Base-by-base conservation (phyloP, 306 rosid genomes). In the Corylus heterophylla region DNA sequence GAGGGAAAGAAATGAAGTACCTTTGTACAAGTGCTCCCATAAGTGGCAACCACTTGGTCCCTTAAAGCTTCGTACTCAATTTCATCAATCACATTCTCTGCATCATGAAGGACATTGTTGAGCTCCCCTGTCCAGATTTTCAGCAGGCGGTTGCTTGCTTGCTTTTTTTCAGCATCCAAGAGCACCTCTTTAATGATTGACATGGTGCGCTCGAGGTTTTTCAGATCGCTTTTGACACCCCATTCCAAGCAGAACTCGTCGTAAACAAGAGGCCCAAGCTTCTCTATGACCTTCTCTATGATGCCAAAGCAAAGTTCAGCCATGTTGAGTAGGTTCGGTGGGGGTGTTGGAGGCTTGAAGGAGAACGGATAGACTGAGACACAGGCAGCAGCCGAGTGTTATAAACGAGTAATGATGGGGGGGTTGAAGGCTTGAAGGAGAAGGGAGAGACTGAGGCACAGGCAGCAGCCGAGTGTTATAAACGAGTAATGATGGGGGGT, bases 91-190 rank as follows among this genome's bases (percentile, higher is more conserved):
- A 78, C 22, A 25, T 73, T 48, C 55, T 85, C 84, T 0, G 83
- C 86, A 22, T 73, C 79, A 2, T 73, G 44, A 54, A 85, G 51
- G 2, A 62, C 73, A 2, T 13, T 16, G 16, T 48, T 35, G 12
- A 88, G 76, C 56, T 20, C 47, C 29, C 29, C 10, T 54, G 85
- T 79, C 84, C 85, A 75, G 17, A 7, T 45, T 3, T 2, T 2
- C 55, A 78, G 22, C 75, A 56, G 17, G 1, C 0, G 2, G 7
- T 63, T 7, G 2, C 54, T 51, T 1, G 25, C 70, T 56, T 78
- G 85, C 79, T 83, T 81, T 76, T 68, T 51, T 42, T 78, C 84
- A 7, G 87, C 88, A 27, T 85, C 87, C 31, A 79, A 54, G 44
- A 85, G 51, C 44, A 74, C 73, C 1, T 17, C 71, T 77, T 73